Conservation (phyloP, 495 filamentous ascomycete species). For the Penicillium roqueforti region DNA sequence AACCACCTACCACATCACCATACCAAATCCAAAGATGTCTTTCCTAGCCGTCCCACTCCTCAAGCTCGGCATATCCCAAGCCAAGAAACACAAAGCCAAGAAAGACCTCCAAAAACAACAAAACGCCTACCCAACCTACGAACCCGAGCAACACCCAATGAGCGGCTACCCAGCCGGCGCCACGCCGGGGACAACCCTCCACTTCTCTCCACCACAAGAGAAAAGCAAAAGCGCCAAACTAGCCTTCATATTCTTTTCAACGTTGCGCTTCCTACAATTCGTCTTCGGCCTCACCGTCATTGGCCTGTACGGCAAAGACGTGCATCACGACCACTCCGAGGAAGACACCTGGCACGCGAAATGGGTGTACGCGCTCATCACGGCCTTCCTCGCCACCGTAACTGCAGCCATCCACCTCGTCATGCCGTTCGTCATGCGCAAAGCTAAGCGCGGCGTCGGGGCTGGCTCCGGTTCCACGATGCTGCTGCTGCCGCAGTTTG, state of each 20-base stretch:
- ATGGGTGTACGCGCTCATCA: constrained; percentile 74
- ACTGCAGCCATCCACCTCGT: constrained; percentile 57
- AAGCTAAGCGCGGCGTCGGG: constrained; percentile 29
- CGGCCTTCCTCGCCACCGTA: constrained; percentile 56
- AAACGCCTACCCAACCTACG: constrained; percentile 12
- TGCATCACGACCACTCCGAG: constrained; percentile 53
- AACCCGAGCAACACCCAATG: constrained; percentile 18
- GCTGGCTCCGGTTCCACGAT: constrained; percentile 1
- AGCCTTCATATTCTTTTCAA: constrained; percentile 21
- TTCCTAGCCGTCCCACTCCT: constrained; percentile 32
- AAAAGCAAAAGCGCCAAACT: constrained; percentile 15
- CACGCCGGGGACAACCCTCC: constrained; percentile 17
- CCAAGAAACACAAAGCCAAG: constrained; percentile 33
- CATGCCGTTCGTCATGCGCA: constrained; percentile 48
- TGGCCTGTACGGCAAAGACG: constrained; percentile 73
- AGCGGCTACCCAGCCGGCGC: constrained; percentile 20
- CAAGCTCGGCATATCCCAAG: constrained; percentile 27
- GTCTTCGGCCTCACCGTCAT: constrained; percentile 68
- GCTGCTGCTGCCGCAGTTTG: constrained; percentile 47
- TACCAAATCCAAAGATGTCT: constrained; percentile 18
- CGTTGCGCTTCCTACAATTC: constrained; percentile 67
- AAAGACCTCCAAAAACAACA: constrained; percentile 26
- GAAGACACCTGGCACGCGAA: constrained; percentile 52
- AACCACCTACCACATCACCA: neutral
- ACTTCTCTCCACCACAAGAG: constrained; percentile 6